phyloP scores from a whole-genome alignment of 106 monocot species.

The Posidonia australis region DNA sequence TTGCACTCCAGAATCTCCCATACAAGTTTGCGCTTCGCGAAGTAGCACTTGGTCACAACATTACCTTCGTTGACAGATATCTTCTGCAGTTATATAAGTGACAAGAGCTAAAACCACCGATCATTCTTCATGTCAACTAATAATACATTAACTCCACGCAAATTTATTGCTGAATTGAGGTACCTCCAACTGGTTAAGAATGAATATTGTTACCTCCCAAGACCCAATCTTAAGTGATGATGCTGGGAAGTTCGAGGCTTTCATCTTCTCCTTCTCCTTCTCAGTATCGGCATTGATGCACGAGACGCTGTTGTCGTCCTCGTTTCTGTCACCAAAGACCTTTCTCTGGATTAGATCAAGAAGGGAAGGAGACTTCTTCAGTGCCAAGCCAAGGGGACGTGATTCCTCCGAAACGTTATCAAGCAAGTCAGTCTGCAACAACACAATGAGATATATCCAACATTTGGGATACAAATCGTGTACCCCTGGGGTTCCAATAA shows the following conservation, averaged over 20 bases:
- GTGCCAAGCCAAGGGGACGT: not conserved
- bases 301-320: not conserved
- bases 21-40: conserved; percentile 15
- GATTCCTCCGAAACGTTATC: not conserved
- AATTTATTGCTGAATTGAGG: too few relatives aligned
- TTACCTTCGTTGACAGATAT: conserved; percentile 6
- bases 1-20: conserved; percentile 12
- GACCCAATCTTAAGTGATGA: not conserved
- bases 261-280: not conserved
- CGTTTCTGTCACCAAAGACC: not conserved
- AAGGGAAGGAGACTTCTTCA: not conserved
- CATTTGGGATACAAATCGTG: too few relatives aligned
- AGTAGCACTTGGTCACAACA: conserved; percentile 11
- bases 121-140: too few relatives aligned
- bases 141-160: too few relatives aligned
- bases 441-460: too few relatives aligned
- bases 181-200: too few relatives aligned
- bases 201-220: not conserved
- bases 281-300: not conserved
- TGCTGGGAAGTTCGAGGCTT: not conserved
- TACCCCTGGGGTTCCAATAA: too few relatives aligned
- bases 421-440: not conserved
- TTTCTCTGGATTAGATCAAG: conserved; percentile 1
- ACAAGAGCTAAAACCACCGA: too few relatives aligned
- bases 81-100: not conserved